Evolutionary conservation across 371 early-diverging fungal genomes (phyloP).

Genomic region (Thermomucor indicae-seudaticae): DNA sequence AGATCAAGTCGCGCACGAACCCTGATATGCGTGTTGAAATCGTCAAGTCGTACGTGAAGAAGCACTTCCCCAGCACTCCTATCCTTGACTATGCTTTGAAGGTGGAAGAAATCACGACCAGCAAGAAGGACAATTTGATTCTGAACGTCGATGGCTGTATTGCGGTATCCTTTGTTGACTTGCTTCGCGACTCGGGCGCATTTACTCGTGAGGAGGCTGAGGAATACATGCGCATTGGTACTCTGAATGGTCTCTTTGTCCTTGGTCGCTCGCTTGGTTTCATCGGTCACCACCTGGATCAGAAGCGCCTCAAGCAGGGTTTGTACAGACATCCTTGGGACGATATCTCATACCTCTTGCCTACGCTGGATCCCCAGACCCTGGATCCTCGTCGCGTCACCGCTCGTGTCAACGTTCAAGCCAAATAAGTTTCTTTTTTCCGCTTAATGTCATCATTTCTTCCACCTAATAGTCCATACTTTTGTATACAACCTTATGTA

Average conservation of each 20-base stretch:
- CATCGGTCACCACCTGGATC: conserved; percentile 96
- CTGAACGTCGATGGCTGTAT: conserved; percentile 97
- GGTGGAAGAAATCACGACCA: conserved; percentile 94
- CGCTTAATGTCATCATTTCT: too few species aligned
- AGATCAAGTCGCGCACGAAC: conserved; percentile 98
- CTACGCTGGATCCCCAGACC: conserved; percentile 45
- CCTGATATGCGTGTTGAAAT: conserved; percentile 95
- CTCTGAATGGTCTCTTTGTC: conserved; percentile 95
- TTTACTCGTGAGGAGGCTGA: conserved; percentile 94
- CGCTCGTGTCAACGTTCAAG: conserved; percentile 45
- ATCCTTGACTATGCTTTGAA: conserved; percentile 91
- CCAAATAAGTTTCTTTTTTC: conserved; percentile 14
- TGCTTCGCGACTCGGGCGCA: conserved; percentile 89
- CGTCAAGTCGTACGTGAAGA: conserved; percentile 89
- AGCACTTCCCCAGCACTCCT: conserved; percentile 85
- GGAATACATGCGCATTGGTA: conserved; percentile 94
- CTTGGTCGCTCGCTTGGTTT: conserved; percentile 95
- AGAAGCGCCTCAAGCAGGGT: conserved; percentile 97
- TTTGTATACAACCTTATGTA: conserved; percentile 1
- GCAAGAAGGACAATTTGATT: conserved; percentile 97
- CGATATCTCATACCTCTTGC: conserved; percentile 91
- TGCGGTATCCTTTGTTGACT: conserved; percentile 93
- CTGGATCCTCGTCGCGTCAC: conserved; percentile 50
- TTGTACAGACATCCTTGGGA: conserved; percentile 98
- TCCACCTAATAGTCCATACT: too few species aligned